phyloP scores from a whole-genome alignment of 768 basidiomycete species.

The Amylocystis lapponica region DNA sequence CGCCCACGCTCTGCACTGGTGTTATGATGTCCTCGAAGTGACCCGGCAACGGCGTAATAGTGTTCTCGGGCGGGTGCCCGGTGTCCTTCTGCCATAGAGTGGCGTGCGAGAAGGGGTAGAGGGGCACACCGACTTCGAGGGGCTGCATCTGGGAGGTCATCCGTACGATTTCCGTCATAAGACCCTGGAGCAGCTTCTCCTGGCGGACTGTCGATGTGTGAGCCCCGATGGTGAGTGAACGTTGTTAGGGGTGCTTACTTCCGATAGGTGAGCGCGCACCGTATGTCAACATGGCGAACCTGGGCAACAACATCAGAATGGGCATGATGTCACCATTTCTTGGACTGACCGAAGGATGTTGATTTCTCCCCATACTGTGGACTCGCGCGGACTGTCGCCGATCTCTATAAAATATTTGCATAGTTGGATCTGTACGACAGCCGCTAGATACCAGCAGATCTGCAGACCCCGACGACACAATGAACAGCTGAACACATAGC shows the following conservation, averaged over 20 bases:
- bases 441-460: slow-evolving; percentile 92
- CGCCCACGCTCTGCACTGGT: too few relatives aligned
- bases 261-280: slow-evolving; percentile 78
- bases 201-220: slow-evolving; percentile 58
- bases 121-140: slow-evolving; percentile 71
- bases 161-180: slow-evolving; percentile 81
- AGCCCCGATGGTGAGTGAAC: neutral
- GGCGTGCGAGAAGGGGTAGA: slow-evolving; percentile 66
- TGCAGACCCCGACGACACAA: slow-evolving; percentile 22
- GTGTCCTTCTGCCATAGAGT: slow-evolving; percentile 20
- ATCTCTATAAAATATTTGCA: slow-evolving; percentile 85
- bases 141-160: slow-evolving; percentile 79
- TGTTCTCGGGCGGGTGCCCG: too few relatives aligned
- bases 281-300: slow-evolving; percentile 81
- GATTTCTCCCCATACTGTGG: slow-evolving; percentile 83
- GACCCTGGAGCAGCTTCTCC: slow-evolving; percentile 72
- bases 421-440: slow-evolving; percentile 78
- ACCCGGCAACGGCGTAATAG: too few relatives aligned
- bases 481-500: neutral
- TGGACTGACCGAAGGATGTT: slow-evolving; percentile 64
- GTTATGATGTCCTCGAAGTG: too few relatives aligned
- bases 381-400: slow-evolving; percentile 67
- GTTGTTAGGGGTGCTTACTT: slow-evolving; percentile 40
- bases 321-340: neutral
- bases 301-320: slow-evolving; percentile 21